Evolutionary conservation across 75 land plant species (phyloP).

Genomic region (Cupressus sempervirens): DNA sequence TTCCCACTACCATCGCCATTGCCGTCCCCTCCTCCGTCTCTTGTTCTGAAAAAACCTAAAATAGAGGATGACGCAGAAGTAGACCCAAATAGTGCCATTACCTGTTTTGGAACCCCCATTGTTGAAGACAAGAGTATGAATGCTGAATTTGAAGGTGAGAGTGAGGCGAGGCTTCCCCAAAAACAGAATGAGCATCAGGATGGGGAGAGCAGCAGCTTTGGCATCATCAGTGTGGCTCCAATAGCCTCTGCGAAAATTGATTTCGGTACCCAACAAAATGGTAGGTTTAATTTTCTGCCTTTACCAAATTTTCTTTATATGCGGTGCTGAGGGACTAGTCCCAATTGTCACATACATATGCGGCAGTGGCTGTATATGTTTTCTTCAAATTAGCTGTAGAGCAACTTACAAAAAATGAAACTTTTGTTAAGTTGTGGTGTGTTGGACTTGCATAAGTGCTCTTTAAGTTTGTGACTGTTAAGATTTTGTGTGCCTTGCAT

Average conservation of each 20-base stretch:
- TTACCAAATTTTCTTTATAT: neutral
- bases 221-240: constrained; percentile 1
- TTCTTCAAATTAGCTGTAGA: neutral
- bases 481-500: too few species aligned
- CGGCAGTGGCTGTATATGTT: neutral
- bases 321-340: neutral
- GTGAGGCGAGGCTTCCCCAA: neutral
- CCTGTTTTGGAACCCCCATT: neutral
- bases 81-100: neutral
- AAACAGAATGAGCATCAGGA: neutral
- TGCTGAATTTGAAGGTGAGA: neutral
- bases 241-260: neutral
- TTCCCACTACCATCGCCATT: neutral
- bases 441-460: neutral
- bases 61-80: neutral
- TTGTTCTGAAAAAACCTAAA: constrained; percentile 7
- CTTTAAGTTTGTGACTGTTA: neutral
- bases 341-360: neutral
- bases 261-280: neutral
- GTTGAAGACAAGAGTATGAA: neutral
- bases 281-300: neutral
- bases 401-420: neutral
- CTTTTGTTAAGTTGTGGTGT: neutral
- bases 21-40: neutral
- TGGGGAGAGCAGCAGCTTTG: neutral